A percentile compares a stretch with the other conserved stretches of the same genome.
phyloP scores from a whole-genome alignment of 2,329 filamentous ascomycete species.

The Colletotrichum siamense region DNA sequence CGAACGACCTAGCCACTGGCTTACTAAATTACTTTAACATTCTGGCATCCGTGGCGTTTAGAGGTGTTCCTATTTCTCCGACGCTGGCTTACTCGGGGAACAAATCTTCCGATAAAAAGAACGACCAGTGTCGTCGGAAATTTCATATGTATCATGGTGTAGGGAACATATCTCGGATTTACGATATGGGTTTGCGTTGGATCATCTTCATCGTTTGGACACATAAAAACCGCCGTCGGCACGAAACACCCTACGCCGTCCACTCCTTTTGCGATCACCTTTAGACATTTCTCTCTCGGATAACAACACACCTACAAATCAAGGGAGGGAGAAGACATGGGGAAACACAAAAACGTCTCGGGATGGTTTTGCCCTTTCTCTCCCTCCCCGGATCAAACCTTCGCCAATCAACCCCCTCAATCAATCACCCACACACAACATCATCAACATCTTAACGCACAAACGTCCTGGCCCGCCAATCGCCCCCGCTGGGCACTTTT shows the following conservation, averaged over 20 bases:
- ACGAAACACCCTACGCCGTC: slow-evolving; percentile 39
- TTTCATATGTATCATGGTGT: slow-evolving; percentile 34
- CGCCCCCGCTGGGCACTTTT: neutral
- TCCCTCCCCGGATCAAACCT: neutral
- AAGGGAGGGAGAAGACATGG: neutral
- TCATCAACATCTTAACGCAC: neutral
- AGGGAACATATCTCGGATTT: slow-evolving; percentile 34
- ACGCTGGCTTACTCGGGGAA: slow-evolving; percentile 16
- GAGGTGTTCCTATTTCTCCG: slow-evolving; percentile 13
- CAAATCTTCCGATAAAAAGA: slow-evolving; percentile 5
- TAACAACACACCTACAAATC: neutral
- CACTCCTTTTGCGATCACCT: slow-evolving; percentile 37
- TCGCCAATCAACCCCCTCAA: neutral
- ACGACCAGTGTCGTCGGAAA: slow-evolving; percentile 19
- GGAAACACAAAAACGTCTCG: neutral
- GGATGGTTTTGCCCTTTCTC: neutral
- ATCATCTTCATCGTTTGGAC: slow-evolving; percentile 28
- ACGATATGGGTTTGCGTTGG: slow-evolving; percentile 22
- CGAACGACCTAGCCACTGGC: slow-evolving; percentile 35
- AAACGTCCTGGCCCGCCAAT: neutral
- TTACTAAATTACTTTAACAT: slow-evolving; percentile 37
- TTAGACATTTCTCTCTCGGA: slow-evolving; percentile 12
- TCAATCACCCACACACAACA: neutral
- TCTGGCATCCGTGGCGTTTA: slow-evolving; percentile 50
- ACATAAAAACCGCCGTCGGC: slow-evolving; percentile 27